These are phyloP conservation scores for Sarocladiaceae sp. DNA, from an alignment of 2,329 filamentous ascomycete genomes.

Conservation along the genomic window DNA sequence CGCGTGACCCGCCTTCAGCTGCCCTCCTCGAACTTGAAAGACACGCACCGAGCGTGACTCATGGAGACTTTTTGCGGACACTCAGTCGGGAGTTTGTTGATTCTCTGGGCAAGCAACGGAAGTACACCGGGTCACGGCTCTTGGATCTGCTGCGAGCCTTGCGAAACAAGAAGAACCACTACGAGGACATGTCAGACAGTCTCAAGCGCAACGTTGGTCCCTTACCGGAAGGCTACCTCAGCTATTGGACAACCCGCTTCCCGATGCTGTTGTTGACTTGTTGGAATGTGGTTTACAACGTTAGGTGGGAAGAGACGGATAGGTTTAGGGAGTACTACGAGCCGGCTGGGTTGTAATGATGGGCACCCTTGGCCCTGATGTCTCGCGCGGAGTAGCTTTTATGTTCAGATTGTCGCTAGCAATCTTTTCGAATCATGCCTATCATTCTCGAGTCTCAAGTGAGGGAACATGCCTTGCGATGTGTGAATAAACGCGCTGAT, in stretches of 20 bases:
- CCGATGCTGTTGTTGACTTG: conserved; percentile 74
- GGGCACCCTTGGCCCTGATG: no score
- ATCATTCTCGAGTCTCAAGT: no score
- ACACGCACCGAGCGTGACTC: conserved; percentile 49
- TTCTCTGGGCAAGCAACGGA: conserved; percentile 87
- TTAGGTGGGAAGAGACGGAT: conserved; percentile 59
- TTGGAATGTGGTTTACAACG: conserved; percentile 67
- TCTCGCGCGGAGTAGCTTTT: no score
- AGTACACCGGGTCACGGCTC: conserved; percentile 81
- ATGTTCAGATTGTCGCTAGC: no score
- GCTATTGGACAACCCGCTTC: conserved; percentile 79
- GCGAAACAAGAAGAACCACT: conserved; percentile 96
- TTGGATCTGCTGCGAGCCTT: conserved; percentile 85
- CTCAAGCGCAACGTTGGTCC: conserved; percentile 68
- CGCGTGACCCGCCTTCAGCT: conserved; percentile 72
- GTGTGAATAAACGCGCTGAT: no score
- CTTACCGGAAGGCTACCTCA: conserved; percentile 74
- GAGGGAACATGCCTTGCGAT: no score
- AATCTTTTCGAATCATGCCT: no score
- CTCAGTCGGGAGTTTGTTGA: conserved; percentile 82
- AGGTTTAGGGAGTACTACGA: conserved; percentile 70
- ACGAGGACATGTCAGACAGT: conserved; percentile 86
- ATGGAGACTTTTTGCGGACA: conserved; percentile 71
- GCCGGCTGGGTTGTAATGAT: conserved; percentile 35
- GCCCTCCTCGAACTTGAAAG: conserved; percentile 58